Conservation (phyloP, 1,284 basidiomycete species). For the Neotropicomus parvogracilis region DNA sequence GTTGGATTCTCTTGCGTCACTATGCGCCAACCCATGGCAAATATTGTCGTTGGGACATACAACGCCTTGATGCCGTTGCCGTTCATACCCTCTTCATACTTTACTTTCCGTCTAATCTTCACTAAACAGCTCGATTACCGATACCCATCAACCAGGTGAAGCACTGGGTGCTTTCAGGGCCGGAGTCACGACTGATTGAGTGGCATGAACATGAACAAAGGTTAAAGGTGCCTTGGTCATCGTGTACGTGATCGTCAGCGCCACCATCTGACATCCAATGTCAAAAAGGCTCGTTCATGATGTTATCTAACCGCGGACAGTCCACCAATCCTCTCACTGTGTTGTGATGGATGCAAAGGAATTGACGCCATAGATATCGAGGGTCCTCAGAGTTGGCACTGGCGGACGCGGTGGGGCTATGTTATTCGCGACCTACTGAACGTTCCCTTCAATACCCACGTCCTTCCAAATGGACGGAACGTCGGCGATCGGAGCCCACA, state of each 20-base stretch:
- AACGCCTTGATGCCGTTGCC: conserved; percentile 53
- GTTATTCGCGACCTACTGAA: conserved; percentile 5
- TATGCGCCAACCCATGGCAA: conserved; percentile 37
- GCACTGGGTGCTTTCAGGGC: conserved; percentile 61
- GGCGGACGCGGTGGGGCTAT: conserved; percentile 3
- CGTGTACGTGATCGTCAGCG: conserved; percentile 43
- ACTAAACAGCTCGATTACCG: conserved; percentile 53
- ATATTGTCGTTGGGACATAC: conserved; percentile 67
- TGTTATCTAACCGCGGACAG: too few species aligned
- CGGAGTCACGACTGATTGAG: conserved; percentile 60
- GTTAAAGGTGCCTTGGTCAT: conserved; percentile 62
- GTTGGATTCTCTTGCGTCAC: too few species aligned
- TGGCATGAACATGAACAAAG: conserved; percentile 60
- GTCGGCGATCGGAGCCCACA: too few species aligned
- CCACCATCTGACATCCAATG: too few species aligned
- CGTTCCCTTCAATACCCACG: conserved; percentile 8
- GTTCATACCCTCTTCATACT: background rate
- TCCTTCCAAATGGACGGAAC: background rate
- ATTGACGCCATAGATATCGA: conserved; percentile 56
- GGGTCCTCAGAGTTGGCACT: conserved; percentile 33
- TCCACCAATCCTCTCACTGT: background rate
- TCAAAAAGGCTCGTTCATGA: too few species aligned
- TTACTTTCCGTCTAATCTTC: conserved; percentile 4
- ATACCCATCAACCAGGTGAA: conserved; percentile 47
- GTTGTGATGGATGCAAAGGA: conserved; percentile 35